Base-by-base conservation (phyloP, 495 filamentous ascomycete genomes). In the Daldinia vernicosa region DNA sequence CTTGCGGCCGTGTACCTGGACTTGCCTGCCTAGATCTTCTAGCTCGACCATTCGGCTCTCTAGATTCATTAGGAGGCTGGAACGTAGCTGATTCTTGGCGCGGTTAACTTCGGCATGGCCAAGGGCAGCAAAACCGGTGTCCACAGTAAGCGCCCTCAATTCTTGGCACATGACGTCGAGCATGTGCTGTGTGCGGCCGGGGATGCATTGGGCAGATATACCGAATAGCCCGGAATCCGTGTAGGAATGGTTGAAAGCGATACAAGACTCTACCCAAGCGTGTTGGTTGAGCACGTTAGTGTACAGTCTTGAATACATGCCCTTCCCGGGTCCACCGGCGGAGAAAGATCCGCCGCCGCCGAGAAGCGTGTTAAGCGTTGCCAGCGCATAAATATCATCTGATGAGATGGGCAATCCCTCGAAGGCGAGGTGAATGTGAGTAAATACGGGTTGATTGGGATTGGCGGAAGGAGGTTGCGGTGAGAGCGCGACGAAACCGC, bases 241-340 rank as follows among this genome's bases (percentile, higher is more conserved):
- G 84, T 98, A 99, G 56, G 91, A 91, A 80, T 99, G 93, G 81
- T 98, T 98, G 86, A 98, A 97, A 30, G 95, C 90, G 43, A 97
- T 87, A 78, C 94, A 97, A 67, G 88, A 93, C 80, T 99, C 95
- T 11, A 99, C 92, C 94, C 94, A 98, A 55, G 91, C 93, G 82
- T 97, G 87, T 79, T 98, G 95, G 83, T 99, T 99, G 53, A 99
- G 88, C 9, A 98, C 94, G 79, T 98, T 96, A 64, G 93, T 98
- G 84, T 97, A 99, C 30, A 98, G 87, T 6, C 96, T 91, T 17
- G 92, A 95, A 83, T 97, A 98, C 95, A 99, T 98, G 66, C 95
- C 95, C 83, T 99, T 99, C 53, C 95, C 95, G 19, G 95, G 95
- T 2, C 95, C 95, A 70, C 95, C 95, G 43, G 95, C 95, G n/a